Base-by-base conservation (phyloP, 2,329 filamentous ascomycete genomes). In the Metarhizium guizhouense region DNA sequence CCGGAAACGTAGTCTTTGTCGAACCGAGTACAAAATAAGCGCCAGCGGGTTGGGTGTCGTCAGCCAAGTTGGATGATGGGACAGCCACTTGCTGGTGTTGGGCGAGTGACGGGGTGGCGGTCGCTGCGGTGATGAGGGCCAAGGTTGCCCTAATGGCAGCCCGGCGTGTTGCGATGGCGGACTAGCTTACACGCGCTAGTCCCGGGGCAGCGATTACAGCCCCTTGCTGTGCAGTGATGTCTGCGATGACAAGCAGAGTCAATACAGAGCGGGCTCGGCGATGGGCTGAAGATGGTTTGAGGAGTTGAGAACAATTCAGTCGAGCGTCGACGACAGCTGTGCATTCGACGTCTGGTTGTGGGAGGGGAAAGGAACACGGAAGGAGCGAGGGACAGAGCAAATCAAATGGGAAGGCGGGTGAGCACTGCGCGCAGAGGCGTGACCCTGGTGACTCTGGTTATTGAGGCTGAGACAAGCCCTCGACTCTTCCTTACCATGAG, bases 101-200 rank as follows among this genome's bases (percentile, higher is more conserved):
- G 6, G 16, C 16, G 20, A 16, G 25, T 32, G 30, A 30, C 20
- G 20, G 25, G 29, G 10, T 13, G 25, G 7, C 29, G 29, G 56
- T 57, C 56, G 56, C 56, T 36, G 42, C 49, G 34, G 56, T 57
- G 56, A 57, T 50, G 25, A 45, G 36, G 13, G 29, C 40, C 49
- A 29, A 29, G 29, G 29, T 16, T 47, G 20, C 29, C 49, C 8
- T 30, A 16, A 34, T 34, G 32, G 32, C 2, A 11, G 32, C 4
- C 32, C 32, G 25, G 25, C 25, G 25, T 25, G 25, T 25, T 25
- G 25, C 25, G 25, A 25, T 25, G 25, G 25, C 25, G 25, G 25
- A 25, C 25, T 25, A 11, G 32, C 32, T 11, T 11, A 34, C 6
- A 34, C 32, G 14, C 43, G 18, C 18, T 47, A 47, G 43, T 47